phyloP scores from a whole-genome alignment of 2,329 filamentous ascomycete genomes.

The Aphanocladium album region DNA sequence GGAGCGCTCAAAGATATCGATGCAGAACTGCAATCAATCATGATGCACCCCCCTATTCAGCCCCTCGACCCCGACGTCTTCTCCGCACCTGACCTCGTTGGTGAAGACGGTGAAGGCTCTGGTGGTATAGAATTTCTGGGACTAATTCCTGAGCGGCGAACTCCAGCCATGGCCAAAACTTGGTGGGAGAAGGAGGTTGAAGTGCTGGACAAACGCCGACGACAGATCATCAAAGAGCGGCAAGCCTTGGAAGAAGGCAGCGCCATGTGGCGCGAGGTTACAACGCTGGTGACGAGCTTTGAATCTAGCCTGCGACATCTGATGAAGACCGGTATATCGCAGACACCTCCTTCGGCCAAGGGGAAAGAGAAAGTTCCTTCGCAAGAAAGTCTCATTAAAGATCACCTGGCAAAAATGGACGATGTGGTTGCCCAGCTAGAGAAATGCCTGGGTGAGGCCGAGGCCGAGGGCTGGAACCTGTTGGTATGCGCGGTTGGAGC shows the following conservation, averaged over 20 bases:
- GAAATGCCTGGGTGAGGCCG: constrained; percentile 47
- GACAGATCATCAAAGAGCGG: constrained; percentile 55
- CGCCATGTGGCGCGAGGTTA: constrained; percentile 59
- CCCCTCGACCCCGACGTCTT: constrained; percentile 45
- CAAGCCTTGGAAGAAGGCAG: constrained; percentile 63
- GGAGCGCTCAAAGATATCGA: constrained; percentile 64
- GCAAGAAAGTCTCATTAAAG: constrained; percentile 35
- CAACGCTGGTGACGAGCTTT: constrained; percentile 56
- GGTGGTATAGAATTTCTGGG: constrained; percentile 51
- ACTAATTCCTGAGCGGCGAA: constrained; percentile 60
- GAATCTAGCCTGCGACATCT: constrained; percentile 57
- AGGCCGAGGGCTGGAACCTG: constrained; percentile 64
- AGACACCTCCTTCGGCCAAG: constrained; percentile 16
- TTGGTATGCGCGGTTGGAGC: constrained; percentile 72
- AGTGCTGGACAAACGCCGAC: constrained; percentile 49
- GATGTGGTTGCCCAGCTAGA: constrained; percentile 51
- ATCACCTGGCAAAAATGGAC: constrained; percentile 53
- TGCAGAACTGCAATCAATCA: constrained; percentile 52
- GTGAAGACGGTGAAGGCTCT: constrained; percentile 17
- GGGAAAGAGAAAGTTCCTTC: constrained; percentile 27
- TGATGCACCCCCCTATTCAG: constrained; percentile 52
- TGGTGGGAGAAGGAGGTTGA: constrained; percentile 64
- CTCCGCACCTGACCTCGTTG: constrained; percentile 1
- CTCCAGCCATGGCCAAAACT: constrained; percentile 62
- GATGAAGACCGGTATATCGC: constrained; percentile 34